Evolutionary conservation across 768 basidiomycete species (phyloP).

Genomic region (Zangia roseola): DNA sequence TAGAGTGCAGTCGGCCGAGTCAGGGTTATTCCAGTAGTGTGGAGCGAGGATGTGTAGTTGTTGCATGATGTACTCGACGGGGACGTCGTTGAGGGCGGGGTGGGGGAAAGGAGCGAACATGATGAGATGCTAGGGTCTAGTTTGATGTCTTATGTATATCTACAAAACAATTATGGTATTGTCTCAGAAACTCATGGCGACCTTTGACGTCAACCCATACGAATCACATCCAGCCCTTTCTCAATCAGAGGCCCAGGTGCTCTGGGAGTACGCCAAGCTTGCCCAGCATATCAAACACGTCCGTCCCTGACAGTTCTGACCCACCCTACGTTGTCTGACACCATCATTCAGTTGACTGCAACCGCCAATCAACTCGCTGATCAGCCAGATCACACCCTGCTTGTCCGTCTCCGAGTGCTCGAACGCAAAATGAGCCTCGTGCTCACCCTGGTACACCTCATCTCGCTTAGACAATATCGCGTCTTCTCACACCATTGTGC

Average conservation of each 20-base stretch:
- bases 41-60: conserved; percentile 45
- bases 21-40: conserved; percentile 71
- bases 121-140: too few relatives aligned
- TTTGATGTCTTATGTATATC: too few relatives aligned
- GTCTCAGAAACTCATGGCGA: not conserved
- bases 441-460: conserved; percentile 69
- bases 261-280: conserved; percentile 93
- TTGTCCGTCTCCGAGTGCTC: conserved; percentile 72
- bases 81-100: too few relatives aligned
- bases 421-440: conserved; percentile 97
- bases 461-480: too few relatives aligned
- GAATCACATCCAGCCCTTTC: conserved; percentile 66
- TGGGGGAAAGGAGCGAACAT: too few relatives aligned
- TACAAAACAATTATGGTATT: too few relatives aligned
- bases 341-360: conserved; percentile 49
- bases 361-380: conserved; percentile 71
- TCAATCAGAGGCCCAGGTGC: conserved; percentile 69
- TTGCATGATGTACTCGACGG: too few relatives aligned
- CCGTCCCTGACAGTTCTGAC: conserved; percentile 20
- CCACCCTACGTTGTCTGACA: not conserved
- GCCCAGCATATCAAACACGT: conserved; percentile 80
- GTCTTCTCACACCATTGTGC: conserved; percentile 5
- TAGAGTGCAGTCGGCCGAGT: conserved; percentile 72
- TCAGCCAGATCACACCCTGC: conserved; percentile 73
- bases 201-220: conserved; percentile 66